Percentiles rank a stretch among this genome's conserved stretches.
phyloP scores from a whole-genome alignment of 768 basidiomycete genomes.

The Phylloporus scabripes region DNA sequence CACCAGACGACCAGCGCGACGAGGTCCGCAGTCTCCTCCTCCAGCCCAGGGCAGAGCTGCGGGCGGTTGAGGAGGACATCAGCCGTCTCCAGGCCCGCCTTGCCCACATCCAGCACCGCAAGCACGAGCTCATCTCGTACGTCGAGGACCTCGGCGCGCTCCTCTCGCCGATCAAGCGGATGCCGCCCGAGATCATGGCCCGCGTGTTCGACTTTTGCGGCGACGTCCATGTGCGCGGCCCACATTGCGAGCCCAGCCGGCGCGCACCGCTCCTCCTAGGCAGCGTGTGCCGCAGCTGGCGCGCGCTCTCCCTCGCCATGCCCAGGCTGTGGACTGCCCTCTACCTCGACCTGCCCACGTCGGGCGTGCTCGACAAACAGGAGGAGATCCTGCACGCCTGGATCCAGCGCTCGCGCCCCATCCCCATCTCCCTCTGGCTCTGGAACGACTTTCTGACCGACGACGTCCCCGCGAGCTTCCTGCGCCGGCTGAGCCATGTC shows the following conservation, averaged over 20 bases:
- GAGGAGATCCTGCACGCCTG: slow-evolving; percentile 23
- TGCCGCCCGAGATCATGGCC: slow-evolving; percentile 32
- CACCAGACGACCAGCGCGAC: slow-evolving; percentile 26
- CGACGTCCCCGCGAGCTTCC: slow-evolving; percentile 25
- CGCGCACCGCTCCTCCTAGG: slow-evolving; percentile 27
- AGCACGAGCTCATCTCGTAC: slow-evolving; percentile 24
- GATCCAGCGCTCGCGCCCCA: slow-evolving; percentile 25
- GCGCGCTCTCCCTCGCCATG: slow-evolving; percentile 22
- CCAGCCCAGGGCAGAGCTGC: slow-evolving; percentile 26
- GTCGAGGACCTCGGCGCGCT: slow-evolving; percentile 31
- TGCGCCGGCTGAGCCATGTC: slow-evolving; percentile 17
- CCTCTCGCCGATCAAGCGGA: slow-evolving; percentile 29
- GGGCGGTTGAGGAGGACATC: slow-evolving; percentile 24
- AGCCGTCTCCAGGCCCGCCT: slow-evolving; percentile 26
- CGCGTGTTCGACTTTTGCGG: slow-evolving; percentile 31
- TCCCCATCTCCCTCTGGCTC: slow-evolving; percentile 24
- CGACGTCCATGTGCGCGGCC: slow-evolving; percentile 23
- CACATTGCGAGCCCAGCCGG: slow-evolving; percentile 28
- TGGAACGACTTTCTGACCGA: slow-evolving; percentile 32
- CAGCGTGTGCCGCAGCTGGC: slow-evolving; percentile 27
- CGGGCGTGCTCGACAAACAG: slow-evolving; percentile 17
- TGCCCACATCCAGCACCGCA: slow-evolving; percentile 25
- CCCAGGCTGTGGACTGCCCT: slow-evolving; percentile 30
- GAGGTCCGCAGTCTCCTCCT: slow-evolving; percentile 21
- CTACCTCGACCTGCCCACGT: slow-evolving; percentile 28